These are phyloP conservation scores for Suhomyces atakaporum DNA, from an alignment of 1,139 yeast genomes.

Conservation along the genomic window DNA sequence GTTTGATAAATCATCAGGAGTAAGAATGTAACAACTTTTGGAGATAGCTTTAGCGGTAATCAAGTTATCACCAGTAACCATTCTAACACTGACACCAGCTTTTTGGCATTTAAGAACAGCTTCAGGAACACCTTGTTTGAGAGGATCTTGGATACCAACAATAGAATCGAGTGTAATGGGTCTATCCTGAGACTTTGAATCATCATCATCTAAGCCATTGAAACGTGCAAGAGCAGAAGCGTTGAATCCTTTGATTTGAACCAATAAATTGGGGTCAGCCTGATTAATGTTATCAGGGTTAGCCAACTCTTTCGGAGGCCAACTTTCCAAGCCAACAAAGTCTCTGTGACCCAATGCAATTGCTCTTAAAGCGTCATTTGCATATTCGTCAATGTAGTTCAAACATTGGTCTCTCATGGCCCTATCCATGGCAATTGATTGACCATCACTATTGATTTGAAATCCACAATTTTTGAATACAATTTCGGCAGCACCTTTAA, in stretches of 20 bases:
- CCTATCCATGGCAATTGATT: slow-evolving; percentile 29
- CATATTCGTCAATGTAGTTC: slow-evolving; percentile 61
- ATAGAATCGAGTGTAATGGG: slow-evolving; percentile 60
- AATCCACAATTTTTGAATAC: slow-evolving; percentile 62
- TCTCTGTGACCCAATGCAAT: slow-evolving; percentile 82
- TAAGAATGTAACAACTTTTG: slow-evolving; percentile 75
- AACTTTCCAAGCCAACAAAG: slow-evolving; percentile 44
- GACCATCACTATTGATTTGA: slow-evolving; percentile 33
- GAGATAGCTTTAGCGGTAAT: slow-evolving; percentile 92
- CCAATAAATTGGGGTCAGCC: slow-evolving; percentile 52
- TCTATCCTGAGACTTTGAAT: slow-evolving; percentile 14
- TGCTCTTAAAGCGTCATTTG: slow-evolving; percentile 79
- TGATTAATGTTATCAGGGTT: slow-evolving; percentile 30
- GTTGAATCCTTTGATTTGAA: slow-evolving; percentile 23
- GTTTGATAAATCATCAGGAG: slow-evolving; percentile 52
- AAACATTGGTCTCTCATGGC: slow-evolving; percentile 36
- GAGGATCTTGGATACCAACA: slow-evolving; percentile 94
- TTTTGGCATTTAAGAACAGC: slow-evolving; percentile 82
- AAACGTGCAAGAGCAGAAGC: slow-evolving; percentile 6
- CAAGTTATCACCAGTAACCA: slow-evolving; percentile 97
- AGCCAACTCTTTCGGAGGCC: slow-evolving; percentile 65
- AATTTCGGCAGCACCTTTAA: slow-evolving; percentile 96
- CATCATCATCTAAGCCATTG: slow-evolving; percentile 2
- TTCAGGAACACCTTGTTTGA: slow-evolving; percentile 84
- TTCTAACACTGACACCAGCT: slow-evolving; percentile 93